phyloP scores from a whole-genome alignment of 495 filamentous ascomycete genomes.

The Daldinia loculata region DNA sequence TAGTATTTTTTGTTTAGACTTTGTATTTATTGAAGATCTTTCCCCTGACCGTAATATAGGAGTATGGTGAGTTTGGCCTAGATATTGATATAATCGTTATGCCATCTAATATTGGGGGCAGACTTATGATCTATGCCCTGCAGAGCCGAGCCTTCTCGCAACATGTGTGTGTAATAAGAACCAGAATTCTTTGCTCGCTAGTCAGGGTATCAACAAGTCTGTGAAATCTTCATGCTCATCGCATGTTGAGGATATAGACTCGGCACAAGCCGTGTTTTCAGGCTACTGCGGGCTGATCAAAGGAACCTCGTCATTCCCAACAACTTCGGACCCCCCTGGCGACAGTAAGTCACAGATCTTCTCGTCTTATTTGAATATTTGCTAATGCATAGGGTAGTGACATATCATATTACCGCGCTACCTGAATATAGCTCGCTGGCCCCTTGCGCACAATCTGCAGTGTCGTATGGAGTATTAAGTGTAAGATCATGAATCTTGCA shows the following conservation, averaged over 20 bases:
- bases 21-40: not conserved
- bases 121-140: slow-evolving; percentile 48
- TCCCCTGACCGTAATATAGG: slow-evolving; percentile 39
- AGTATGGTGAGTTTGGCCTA: slow-evolving; percentile 46
- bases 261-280: slow-evolving; percentile 57
- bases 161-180: slow-evolving; percentile 60
- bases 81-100: not conserved
- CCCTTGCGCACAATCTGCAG: slow-evolving; percentile 52
- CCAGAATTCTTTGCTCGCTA: slow-evolving; percentile 52
- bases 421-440: slow-evolving; percentile 54
- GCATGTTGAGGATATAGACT: slow-evolving; percentile 53
- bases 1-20: not conserved
- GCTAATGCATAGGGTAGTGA: slow-evolving; percentile 45
- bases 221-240: slow-evolving; percentile 53
- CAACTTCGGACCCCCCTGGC: slow-evolving; percentile 54
- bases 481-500: slow-evolving; percentile 39
- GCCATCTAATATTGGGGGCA: slow-evolving; percentile 31
- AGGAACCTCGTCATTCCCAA: slow-evolving; percentile 57
- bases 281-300: slow-evolving; percentile 58
- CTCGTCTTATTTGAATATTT: not conserved
- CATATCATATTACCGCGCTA: slow-evolving; percentile 61
- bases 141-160: slow-evolving; percentile 52
- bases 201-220: slow-evolving; percentile 50
- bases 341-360: slow-evolving; percentile 46
- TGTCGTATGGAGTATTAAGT: slow-evolving; percentile 52